Conservation (phyloP, 345 rosid genomes). For the Euphorbia tirucalli region DNA sequence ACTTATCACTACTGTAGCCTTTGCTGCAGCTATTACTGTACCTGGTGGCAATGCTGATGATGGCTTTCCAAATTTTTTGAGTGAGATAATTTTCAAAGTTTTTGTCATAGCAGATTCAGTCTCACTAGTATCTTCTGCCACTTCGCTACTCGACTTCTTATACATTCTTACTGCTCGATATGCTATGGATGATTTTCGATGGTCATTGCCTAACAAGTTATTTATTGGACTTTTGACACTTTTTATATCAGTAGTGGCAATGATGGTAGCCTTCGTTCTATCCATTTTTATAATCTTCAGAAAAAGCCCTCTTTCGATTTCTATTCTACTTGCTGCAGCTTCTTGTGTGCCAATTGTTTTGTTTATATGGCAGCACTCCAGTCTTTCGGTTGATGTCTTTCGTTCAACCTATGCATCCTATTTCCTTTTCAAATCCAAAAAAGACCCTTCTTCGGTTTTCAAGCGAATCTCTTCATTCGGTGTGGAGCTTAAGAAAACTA, state of each 20-base stretch:
- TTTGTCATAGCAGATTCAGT: constrained; percentile 12
- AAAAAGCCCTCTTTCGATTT: background rate
- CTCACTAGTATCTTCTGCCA: background rate
- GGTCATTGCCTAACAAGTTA: background rate
- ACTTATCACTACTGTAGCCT: constrained; percentile 11
- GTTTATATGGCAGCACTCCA: background rate
- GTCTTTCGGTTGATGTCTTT: background rate
- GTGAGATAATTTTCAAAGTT: background rate
- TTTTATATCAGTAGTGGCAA: background rate
- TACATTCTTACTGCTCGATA: background rate
- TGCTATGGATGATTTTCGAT: background rate
- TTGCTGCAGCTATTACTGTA: constrained; percentile 12
- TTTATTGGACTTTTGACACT: background rate
- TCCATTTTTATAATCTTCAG: background rate
- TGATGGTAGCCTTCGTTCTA: background rate
- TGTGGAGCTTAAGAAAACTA: no score
- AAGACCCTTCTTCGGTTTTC: background rate
- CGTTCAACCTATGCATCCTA: background rate
- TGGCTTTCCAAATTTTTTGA: background rate
- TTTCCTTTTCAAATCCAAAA: background rate
- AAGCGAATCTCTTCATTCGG: background rate
- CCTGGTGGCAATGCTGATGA: constrained; percentile 13
- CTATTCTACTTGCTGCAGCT: background rate
- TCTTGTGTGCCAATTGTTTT: background rate
- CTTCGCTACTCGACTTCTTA: background rate